A percentile compares a stretch with the other conserved stretches of the same genome.
phyloP scores from a whole-genome alignment of 169 alveolate genomes.

The Theileria orientalis region DNA sequence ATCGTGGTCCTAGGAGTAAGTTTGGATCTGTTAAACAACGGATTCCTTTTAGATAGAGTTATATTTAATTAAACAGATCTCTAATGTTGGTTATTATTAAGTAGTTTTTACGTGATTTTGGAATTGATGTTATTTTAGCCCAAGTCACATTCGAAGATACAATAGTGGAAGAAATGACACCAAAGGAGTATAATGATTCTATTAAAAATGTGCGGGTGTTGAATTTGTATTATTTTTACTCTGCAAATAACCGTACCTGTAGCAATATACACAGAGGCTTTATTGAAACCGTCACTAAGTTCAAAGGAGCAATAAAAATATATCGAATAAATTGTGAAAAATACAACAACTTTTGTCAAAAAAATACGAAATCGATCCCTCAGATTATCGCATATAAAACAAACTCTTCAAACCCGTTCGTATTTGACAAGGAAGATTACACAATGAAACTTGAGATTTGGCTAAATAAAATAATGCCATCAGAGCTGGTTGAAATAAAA shows the following conservation, averaged over 20 bases:
- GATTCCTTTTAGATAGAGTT: too few species aligned
- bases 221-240: slow-evolving; percentile 72
- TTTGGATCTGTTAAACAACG: not conserved
- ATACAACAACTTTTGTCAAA: slow-evolving; percentile 52
- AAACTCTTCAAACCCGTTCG: slow-evolving; percentile 40
- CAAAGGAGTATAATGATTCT: slow-evolving; percentile 27
- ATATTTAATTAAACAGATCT: too few species aligned
- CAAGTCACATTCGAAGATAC: slow-evolving; percentile 70
- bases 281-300: slow-evolving; percentile 66
- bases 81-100: too few species aligned
- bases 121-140: slow-evolving; percentile 13
- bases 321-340: slow-evolving; percentile 69
- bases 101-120: too few species aligned
- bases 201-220: slow-evolving; percentile 47
- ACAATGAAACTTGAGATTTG: slow-evolving; percentile 13
- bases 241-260: slow-evolving; percentile 78
- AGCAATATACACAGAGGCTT: slow-evolving; percentile 46
- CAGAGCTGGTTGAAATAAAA: slow-evolving; percentile 30
- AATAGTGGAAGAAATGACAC: slow-evolving; percentile 62
- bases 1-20: not conserved
- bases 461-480: slow-evolving; percentile 33
- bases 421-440: slow-evolving; percentile 35
- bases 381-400: slow-evolving; percentile 59
- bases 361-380: slow-evolving; percentile 61
- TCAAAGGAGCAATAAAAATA: slow-evolving; percentile 68